Evolutionary conservation across 2,329 filamentous ascomycete species (phyloP).

Genomic region (Cryphonectria carpinicola): DNA sequence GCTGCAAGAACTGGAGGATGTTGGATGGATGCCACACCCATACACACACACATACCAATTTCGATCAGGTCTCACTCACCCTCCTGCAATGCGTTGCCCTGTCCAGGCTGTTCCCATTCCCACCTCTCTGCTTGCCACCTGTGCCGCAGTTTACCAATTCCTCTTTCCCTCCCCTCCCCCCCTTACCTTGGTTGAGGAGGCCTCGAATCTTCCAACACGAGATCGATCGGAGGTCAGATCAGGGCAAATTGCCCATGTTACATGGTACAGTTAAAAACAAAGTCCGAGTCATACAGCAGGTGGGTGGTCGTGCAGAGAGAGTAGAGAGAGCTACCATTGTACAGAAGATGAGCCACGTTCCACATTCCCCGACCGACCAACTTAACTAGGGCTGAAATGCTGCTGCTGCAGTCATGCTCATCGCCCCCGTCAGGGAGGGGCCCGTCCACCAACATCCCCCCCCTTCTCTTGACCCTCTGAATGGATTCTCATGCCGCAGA

Average conservation of each 20-base stretch:
- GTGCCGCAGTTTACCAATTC: background rate
- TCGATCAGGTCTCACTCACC: too few species aligned
- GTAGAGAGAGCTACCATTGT: background rate
- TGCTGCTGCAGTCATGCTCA: conserved; percentile 6
- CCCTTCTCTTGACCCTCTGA: too few species aligned
- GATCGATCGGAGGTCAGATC: background rate
- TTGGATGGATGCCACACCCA: background rate
- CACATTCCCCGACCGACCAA: background rate
- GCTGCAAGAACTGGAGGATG: background rate
- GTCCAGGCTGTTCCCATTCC: too few species aligned
- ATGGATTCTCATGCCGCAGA: background rate
- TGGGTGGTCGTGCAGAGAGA: background rate
- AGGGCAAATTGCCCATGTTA: background rate
- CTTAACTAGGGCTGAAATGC: background rate
- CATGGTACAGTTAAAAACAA: background rate
- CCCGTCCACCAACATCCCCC: too few species aligned
- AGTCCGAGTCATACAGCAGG: background rate
- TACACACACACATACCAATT: background rate
- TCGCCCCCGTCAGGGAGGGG: background rate
- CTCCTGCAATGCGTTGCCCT: background rate
- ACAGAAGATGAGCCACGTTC: background rate
- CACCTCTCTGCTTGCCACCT: background rate
- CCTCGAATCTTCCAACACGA: background rate
- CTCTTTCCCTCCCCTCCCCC: too few species aligned
- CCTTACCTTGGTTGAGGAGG: background rate